Base-by-base conservation (phyloP, 2,329 filamentous ascomycete genomes). In the Aspergillus ochraceoroseus region DNA sequence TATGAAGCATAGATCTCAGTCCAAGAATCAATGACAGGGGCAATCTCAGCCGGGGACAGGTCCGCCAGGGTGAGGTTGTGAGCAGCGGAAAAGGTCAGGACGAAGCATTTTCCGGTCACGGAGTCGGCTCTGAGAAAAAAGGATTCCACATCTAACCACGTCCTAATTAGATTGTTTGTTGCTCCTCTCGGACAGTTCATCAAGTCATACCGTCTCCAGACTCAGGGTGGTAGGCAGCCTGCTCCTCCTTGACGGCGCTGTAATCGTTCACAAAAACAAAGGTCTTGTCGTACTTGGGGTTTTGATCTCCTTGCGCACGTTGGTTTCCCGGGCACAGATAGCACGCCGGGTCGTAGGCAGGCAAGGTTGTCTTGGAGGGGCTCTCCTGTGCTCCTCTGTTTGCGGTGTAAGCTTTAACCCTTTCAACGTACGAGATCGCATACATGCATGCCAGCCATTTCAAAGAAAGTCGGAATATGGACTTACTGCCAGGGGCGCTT, bases 191-290 rank as follows among this genome's bases (percentile, higher is more conserved):
- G 5, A 11, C 19, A 8, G 25, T 37, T 9, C 20, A 9, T 3
- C 15, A 15, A n/a, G 32, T 54, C 67, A 47, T 59, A 75, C 75
- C 70, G 48, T 70, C 71, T 56, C 70, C 65, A n/a, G 67, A 63
- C 14, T 70, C 64, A 9, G 70, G 70, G 13, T 70, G 66, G 65
- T 96, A 98, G 32, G 86, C 81, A 19, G 83, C 81, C 65, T 98
- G 92, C 48, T 85, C 75, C 67, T 95, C 89, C 68, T 95, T 95
- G 35, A 98, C 90, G 2, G 92, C 92, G 57, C 87, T 94, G 67
- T 92, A 98, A 64, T 98, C 92, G 58, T 98, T 98, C 53, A 96
- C 85, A 59, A 98, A 98, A 26, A 90, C 83, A 62, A 94, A 96
- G 0, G 88, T 94, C 57, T 79, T 79, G 37, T 85, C 75, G 61